These are phyloP conservation scores for Linnemannia schmuckeri DNA, from an alignment of 192 early-diverging fungal species.

Conservation along the genomic window DNA sequence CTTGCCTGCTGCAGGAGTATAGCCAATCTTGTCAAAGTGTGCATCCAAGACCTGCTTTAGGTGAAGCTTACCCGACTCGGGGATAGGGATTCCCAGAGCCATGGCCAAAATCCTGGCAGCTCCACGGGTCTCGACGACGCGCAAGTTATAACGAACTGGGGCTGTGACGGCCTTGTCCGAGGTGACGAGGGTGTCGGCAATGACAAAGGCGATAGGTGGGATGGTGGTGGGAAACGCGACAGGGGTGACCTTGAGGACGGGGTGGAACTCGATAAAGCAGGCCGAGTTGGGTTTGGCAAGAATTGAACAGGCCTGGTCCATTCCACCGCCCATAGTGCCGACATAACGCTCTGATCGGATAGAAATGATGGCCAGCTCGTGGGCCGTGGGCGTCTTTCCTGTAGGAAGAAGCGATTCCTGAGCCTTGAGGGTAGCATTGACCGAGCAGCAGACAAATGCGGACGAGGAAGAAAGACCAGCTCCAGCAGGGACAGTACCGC, in stretches of 20 bases:
- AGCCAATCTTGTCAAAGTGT: conserved; percentile 55
- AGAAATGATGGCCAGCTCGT: conserved; percentile 77
- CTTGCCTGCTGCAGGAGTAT: conserved; percentile 32
- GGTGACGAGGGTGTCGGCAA: conserved; percentile 89
- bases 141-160: conserved; percentile 91
- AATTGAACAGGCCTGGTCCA: conserved; percentile 94
- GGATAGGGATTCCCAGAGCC: conserved; percentile 57
- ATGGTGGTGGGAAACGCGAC: conserved; percentile 72
- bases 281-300: conserved; percentile 79
- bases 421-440: conserved; percentile 73
- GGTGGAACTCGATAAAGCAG: conserved; percentile 87
- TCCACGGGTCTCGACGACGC: conserved; percentile 91
- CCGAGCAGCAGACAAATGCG: conserved; percentile 85
- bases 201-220: conserved; percentile 79
- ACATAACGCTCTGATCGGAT: conserved; percentile 86
- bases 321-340: conserved; percentile 83
- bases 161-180: conserved; percentile 91
- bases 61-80: conserved; percentile 48
- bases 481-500: conserved; percentile 86
- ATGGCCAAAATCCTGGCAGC: conserved; percentile 76
- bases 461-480: conserved; percentile 89
- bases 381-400: conserved; percentile 34
- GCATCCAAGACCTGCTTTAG: conserved; percentile 60
- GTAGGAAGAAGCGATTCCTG: conserved; percentile 55
- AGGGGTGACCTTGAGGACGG: conserved; percentile 70